A percentile compares a stretch with the other conserved stretches of the same genome.
phyloP scores from a whole-genome alignment of 768 basidiomycete species.

The Xerocomus spinulosus region DNA sequence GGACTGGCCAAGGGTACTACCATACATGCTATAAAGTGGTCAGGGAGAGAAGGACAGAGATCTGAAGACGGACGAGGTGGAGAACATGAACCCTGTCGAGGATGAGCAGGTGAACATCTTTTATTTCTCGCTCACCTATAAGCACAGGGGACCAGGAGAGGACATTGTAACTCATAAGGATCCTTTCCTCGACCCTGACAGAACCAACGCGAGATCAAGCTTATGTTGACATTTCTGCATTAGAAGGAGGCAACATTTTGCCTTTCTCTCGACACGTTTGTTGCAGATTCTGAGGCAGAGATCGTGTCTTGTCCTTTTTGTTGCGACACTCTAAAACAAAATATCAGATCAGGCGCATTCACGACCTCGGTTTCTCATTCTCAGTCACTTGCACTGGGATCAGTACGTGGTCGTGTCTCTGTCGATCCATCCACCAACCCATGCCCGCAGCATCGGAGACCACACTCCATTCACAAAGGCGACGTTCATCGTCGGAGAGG shows the following conservation, averaged over 20 bases:
- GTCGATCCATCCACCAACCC: too few relatives aligned
- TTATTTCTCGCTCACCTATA: constrained; percentile 6
- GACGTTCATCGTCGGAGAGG: constrained; percentile 46
- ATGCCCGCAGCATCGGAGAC: constrained; percentile 37
- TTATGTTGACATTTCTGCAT: constrained; percentile 50
- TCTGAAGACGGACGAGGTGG: constrained; percentile 1
- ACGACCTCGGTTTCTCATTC: constrained; percentile 18
- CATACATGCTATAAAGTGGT: constrained; percentile 8
- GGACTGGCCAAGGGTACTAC: constrained; percentile 6
- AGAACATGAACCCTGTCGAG: constrained; percentile 1
- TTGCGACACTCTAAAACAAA: constrained; percentile 43
- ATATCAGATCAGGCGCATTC: constrained; percentile 28
- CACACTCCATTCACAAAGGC: constrained; percentile 41
- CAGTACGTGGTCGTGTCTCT: too few relatives aligned
- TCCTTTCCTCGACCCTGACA: not conserved
- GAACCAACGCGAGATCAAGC: too few relatives aligned
- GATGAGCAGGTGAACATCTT: not conserved
- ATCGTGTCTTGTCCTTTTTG: constrained; percentile 43
- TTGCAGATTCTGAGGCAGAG: constrained; percentile 33
- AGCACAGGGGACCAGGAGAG: constrained; percentile 7
- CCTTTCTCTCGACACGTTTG: constrained; percentile 35
- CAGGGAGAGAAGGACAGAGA: not conserved
- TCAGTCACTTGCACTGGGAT: constrained; percentile 56
- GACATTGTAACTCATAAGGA: not conserved
- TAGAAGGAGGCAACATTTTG: constrained; percentile 47